These are phyloP conservation scores for Aspergillus sergii DNA, from an alignment of 2,329 filamentous ascomycete genomes.

Conservation along the genomic window DNA sequence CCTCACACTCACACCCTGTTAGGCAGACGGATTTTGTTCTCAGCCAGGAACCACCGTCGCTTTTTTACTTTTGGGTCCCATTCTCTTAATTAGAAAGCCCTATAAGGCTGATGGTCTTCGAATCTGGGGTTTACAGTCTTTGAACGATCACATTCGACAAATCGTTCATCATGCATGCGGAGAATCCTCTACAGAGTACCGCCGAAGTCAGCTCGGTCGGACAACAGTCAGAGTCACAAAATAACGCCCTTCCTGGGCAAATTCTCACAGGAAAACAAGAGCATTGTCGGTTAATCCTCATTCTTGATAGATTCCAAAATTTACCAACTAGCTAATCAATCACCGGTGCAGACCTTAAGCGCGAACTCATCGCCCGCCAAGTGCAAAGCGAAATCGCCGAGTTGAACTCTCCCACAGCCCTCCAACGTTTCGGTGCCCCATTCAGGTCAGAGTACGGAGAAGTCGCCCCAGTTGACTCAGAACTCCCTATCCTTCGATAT, in stretches of 20 bases:
- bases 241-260: constrained; percentile 55
- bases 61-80: not conserved
- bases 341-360: constrained; percentile 74
- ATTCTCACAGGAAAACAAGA: constrained; percentile 94
- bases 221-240: constrained; percentile 13
- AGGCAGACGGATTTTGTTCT: constrained; percentile 36
- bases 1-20: constrained; percentile 13
- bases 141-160: constrained; percentile 9
- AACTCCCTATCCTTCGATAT: constrained; percentile 88
- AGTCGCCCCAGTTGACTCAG: constrained; percentile 88
- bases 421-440: constrained; percentile 92
- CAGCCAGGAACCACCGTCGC: constrained; percentile 1
- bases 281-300: constrained; percentile 68
- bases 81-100: constrained; percentile 3
- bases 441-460: constrained; percentile 93
- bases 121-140: constrained; percentile 8
- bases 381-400: constrained; percentile 88
- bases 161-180: constrained; percentile 16
- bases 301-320: not conserved
- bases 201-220: constrained; percentile 8
- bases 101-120: constrained; percentile 16
- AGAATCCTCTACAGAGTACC: constrained; percentile 7
- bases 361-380: constrained; percentile 89
- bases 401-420: constrained; percentile 89
- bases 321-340: constrained; percentile 5